Conservation (phyloP, 768 basidiomycete species). For the Sutorius australiensis region DNA sequence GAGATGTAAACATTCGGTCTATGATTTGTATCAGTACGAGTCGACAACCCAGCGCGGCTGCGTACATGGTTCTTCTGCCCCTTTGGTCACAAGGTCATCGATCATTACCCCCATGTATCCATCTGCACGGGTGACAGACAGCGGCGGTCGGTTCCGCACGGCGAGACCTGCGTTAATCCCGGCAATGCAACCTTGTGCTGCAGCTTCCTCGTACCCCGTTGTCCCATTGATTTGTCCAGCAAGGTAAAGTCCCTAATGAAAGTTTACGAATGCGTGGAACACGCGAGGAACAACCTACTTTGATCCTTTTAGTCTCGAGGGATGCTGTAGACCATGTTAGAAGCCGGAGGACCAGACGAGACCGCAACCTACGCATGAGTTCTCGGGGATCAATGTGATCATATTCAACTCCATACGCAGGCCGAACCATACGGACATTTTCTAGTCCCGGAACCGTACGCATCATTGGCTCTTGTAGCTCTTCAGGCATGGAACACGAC, state of each 20-base stretch:
- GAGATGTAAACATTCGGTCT: constrained; percentile 94
- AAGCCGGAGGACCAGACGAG: background rate
- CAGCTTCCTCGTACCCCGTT: constrained; percentile 93
- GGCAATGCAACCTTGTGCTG: constrained; percentile 84
- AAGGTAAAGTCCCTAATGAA: constrained; percentile 68
- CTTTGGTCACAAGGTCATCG: constrained; percentile 85
- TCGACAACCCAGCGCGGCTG: background rate
- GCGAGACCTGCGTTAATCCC: constrained; percentile 84
- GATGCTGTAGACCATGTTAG: constrained; percentile 47
- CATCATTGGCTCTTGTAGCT: constrained; percentile 79
- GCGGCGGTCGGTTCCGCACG: constrained; percentile 49
- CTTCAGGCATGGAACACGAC: constrained; percentile 83
- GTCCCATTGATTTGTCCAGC: constrained; percentile 93
- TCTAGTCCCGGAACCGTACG: constrained; percentile 83
- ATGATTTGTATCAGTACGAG: constrained; percentile 4
- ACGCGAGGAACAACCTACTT: constrained; percentile 35
- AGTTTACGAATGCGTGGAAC: background rate
- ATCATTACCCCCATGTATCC: constrained; percentile 89
- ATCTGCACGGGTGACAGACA: constrained; percentile 77
- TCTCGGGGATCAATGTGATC: constrained; percentile 88
- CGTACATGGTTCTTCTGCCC: constrained; percentile 86
- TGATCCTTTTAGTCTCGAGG: constrained; percentile 81
- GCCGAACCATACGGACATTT: constrained; percentile 75
- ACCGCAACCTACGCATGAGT: constrained; percentile 52
- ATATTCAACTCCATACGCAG: constrained; percentile 92